Percentiles rank a stretch among this genome's conserved stretches.
phyloP scores from a whole-genome alignment of 176 grass and related monocot species.

The Oryza glaberrima region DNA sequence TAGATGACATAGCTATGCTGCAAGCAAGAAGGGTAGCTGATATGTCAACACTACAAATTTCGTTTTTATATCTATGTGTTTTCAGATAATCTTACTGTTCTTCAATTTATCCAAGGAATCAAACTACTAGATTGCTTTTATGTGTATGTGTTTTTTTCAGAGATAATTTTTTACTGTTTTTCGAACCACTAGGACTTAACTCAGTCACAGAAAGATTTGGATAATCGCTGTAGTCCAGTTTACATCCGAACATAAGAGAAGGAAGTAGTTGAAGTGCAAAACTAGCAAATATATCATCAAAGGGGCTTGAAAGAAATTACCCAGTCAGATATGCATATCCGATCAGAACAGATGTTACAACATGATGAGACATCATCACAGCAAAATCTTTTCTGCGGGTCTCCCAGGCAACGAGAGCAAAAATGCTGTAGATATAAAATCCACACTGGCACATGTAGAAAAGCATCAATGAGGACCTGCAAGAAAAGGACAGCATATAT shows the following conservation, averaged over 20 bases:
- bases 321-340: conserved; percentile 84
- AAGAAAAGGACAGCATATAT: conserved; percentile 8
- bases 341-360: conserved; percentile 90
- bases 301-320: conserved; percentile 49
- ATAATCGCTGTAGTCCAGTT: conserved; percentile 3
- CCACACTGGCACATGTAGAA: conserved; percentile 99
- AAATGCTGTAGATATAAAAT: conserved; percentile 97
- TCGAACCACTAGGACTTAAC: conserved; percentile 1
- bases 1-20: conserved; percentile 19
- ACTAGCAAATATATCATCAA: conserved; percentile 32
- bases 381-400: conserved; percentile 98
- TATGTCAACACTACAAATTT: background rate
- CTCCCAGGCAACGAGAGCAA: conserved; percentile 96
- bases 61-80: background rate
- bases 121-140: background rate
- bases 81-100: conserved; percentile 8
- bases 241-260: conserved; percentile 32
- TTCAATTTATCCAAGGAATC: background rate
- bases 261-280: conserved; percentile 21
- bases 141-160: background rate
- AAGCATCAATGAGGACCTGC: conserved; percentile 76
- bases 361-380: conserved; percentile 99
- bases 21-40: background rate
- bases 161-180: conserved; percentile 7
- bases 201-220: conserved; percentile 20